A percentile compares a stretch with the other conserved stretches of the same genome.
phyloP scores from a whole-genome alignment of 1,139 yeast genomes.

The Hansenula sp. region DNA sequence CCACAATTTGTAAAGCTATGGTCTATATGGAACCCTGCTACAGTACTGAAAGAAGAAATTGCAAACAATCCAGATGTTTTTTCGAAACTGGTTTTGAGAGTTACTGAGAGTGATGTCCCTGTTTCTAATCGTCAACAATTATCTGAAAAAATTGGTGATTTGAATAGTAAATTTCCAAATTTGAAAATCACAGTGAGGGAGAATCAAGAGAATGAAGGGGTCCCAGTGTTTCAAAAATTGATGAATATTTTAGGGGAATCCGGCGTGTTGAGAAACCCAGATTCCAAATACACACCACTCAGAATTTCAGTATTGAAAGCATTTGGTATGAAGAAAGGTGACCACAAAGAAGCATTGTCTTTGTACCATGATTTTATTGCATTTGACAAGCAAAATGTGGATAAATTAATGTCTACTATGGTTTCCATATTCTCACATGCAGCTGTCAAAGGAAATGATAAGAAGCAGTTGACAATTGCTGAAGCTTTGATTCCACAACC shows the following conservation, averaged over 20 bases:
- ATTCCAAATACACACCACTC: slow-evolving; percentile 4
- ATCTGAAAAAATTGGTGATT: neutral
- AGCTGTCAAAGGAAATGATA: slow-evolving; percentile 32
- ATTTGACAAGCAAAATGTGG: slow-evolving; percentile 32
- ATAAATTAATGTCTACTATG: slow-evolving; percentile 30
- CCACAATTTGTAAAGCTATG: neutral
- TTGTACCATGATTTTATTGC: slow-evolving; percentile 45
- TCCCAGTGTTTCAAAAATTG: slow-evolving; percentile 1
- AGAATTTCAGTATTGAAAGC: slow-evolving; percentile 26
- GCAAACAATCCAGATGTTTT: neutral
- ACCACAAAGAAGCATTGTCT: slow-evolving; percentile 36
- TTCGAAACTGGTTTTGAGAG: neutral
- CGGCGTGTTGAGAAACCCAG: neutral
- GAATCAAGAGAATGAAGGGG: too few relatives aligned
- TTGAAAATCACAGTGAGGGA: neutral
- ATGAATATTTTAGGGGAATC: slow-evolving; percentile 7
- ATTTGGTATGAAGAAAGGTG: slow-evolving; percentile 34
- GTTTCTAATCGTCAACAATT: neutral
- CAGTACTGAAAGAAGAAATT: neutral
- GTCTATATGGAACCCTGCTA: slow-evolving; percentile 1
- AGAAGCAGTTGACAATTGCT: slow-evolving; percentile 36
- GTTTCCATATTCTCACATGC: slow-evolving; percentile 38
- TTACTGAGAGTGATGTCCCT: neutral
- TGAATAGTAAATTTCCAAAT: neutral
- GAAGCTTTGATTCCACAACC: slow-evolving; percentile 39